Percentiles rank a stretch among this genome's conserved stretches.
Conservation (phyloP, 2,329 filamentous ascomycete species). For the Trematosphaeria pertusa region DNA sequence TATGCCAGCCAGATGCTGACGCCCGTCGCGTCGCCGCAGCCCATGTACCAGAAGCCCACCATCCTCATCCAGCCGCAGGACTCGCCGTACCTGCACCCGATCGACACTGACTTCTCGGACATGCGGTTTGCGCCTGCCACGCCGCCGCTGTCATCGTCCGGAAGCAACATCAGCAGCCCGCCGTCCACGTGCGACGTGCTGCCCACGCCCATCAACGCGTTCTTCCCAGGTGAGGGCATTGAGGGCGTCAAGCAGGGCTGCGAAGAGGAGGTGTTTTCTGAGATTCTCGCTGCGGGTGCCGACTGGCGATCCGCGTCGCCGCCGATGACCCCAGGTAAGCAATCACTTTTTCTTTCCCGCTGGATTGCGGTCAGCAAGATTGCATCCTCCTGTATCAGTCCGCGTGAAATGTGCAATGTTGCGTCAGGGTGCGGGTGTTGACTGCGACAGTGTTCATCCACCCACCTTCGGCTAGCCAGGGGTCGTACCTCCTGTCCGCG, state of each 20-base stretch:
- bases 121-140: conserved; percentile 80
- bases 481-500: conserved; percentile 74
- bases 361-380: too few species aligned
- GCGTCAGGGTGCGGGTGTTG: conserved; percentile 20
- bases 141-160: conserved; percentile 83
- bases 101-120: conserved; percentile 77
- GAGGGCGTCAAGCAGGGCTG: conserved; percentile 62
- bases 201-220: conserved; percentile 83
- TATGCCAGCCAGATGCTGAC: conserved; percentile 72
- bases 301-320: conserved; percentile 82
- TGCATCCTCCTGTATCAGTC: background rate
- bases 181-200: conserved; percentile 75
- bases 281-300: conserved; percentile 75
- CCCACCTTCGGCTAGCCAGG: conserved; percentile 69
- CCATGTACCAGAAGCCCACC: conserved; percentile 76
- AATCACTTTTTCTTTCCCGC: background rate
- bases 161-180: conserved; percentile 86
- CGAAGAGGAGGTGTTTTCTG: conserved; percentile 72
- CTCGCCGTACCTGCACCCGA: conserved; percentile 61
- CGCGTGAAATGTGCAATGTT: background rate
- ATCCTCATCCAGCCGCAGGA: conserved; percentile 70
- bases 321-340: conserved; percentile 88
- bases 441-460: conserved; percentile 67
- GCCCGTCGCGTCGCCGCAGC: conserved; percentile 76
- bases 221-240: conserved; percentile 60